Base-by-base conservation (phyloP, 768 basidiomycete species). In the Nevesoporus exiguus region DNA sequence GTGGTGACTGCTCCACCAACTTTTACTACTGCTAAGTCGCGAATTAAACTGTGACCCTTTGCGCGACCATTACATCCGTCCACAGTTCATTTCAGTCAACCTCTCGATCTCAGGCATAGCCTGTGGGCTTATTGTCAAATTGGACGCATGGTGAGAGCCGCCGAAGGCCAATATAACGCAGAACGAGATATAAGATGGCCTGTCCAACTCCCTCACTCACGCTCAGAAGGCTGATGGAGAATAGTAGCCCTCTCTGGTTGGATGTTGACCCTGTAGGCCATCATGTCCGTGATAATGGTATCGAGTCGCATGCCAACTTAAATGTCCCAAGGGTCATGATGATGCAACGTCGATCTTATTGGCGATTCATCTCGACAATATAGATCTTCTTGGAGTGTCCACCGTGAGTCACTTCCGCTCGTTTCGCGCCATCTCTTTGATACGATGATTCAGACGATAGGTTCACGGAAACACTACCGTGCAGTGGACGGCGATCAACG, bases 321-420 rank as follows among this genome's bases (percentile, higher is more conserved):
- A 40, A 31, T 40, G 6, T 42, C 14, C 49, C 43, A 47, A 91
- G 89, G 92, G 93, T 14, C 93, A 95, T 62, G 93, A 96, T 62
- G 93, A 95, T 73, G 93, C 89, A 5, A 84, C 83, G 11, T 91
- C 90, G 3, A 84, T 95, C 47, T 73, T 95, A 65, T 72, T 94
- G 9, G 90, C 90, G 5, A 65, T 88, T 5, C 82, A 90, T 59
- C 77, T 78, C 13, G 76, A 80, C 1, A 77, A 84, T 55, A 78
- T 93, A 52, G 69, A 78, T 34, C 80, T 96, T 19, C 71, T 93
- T 7, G 93, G 93, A 1, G 73, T 95, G n/a, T 93, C 92, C 0
- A 90, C 90, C 24, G 92, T 90, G 69, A 61, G 75, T 54, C n/a
- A 24, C 40, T 15, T 22, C 25, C 31, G n/a, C 17, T 1, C 9